Evolutionary conservation across 2,329 filamentous ascomycete genomes (phyloP), one percentile per base, ranked within the genome.

Genomic region (Monosporascus ibericus): DNA sequence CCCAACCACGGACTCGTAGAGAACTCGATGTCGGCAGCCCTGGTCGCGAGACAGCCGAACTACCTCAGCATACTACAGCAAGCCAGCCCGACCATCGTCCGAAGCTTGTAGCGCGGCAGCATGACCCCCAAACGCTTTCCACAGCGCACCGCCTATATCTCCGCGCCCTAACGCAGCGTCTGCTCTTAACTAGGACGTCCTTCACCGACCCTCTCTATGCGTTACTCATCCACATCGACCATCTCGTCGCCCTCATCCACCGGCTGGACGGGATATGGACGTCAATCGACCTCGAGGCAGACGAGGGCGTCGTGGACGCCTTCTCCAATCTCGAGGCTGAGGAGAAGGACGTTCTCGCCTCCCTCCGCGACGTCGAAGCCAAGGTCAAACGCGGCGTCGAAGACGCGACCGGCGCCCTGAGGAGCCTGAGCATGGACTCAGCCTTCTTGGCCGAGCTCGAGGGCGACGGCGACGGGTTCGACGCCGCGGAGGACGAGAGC

Each of bases 41-140:
- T 39, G n/a, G 48, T 11, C 6, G 44, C 30, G 25, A 56, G 50
- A 34, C 30, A 14, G 30, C 30, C 9, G 30, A 34, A 14, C 30
- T 2, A 34, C 14, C 30, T 11, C 30, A 14, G 30, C 30, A 34
- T 34, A 5, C 9, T 14, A 34, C 30, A 5, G 30, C 30, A 34
- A 14, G 11, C 11, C 30, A 5, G 30, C 14, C 30, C 30, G 30
- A 14, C 30, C 11, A 11, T 14, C 30, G 1, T 5, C 30, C 9
- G 30, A 34, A 5, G 11, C 11, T 5, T 14, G 30, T 5, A 34
- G 30, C 30, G 11, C 52, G 53, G 18, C 54, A 79, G 30, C 87
- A 90, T 60, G 92, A 97, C 65, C 92, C 92, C 0, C 90, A 96
- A 70, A 86, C 87, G 3, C 79, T 97, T 22, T 85, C 90, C 5